A percentile compares a stretch with the other conserved stretches of the same genome.
Conservation (phyloP, 495 filamentous ascomycete genomes). For the Tirmania nivea region DNA sequence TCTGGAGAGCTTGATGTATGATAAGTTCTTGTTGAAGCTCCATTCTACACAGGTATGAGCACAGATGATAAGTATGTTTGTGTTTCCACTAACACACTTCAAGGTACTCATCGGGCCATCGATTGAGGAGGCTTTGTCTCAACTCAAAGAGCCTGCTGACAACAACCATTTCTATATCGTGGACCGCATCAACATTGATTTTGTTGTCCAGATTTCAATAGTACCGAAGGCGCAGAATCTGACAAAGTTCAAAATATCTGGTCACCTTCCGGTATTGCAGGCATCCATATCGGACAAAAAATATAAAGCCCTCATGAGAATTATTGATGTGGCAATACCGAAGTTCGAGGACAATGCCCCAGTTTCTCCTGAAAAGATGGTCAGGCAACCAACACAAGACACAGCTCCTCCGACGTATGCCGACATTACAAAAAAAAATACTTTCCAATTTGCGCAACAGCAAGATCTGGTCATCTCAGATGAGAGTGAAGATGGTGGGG, state of each 20-base stretch:
- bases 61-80: not conserved
- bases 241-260: constrained; percentile 77
- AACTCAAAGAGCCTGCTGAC: constrained; percentile 47
- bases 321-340: constrained; percentile 88
- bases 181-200: constrained; percentile 91
- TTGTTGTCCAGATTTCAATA: constrained; percentile 77
- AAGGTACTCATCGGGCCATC: constrained; percentile 82
- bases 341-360: constrained; percentile 34
- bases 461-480: constrained; percentile 61
- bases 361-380: constrained; percentile 4
- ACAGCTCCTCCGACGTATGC: constrained; percentile 2
- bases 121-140: constrained; percentile 69
- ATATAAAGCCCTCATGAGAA: constrained; percentile 86
- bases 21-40: constrained; percentile 78
- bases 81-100: not conserved
- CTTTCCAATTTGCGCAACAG: constrained; percentile 43
- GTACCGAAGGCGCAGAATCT: constrained; percentile 82
- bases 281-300: constrained; percentile 81
- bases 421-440: constrained; percentile 28
- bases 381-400: constrained; percentile 4
- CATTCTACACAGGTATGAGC: constrained; percentile 52
- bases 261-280: constrained; percentile 78
- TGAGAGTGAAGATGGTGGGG: constrained; percentile 43
- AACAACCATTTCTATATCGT: constrained; percentile 67
- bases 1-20: constrained; percentile 82